phyloP scores from a whole-genome alignment of 805 yeast genomes.

The Metschnikowia corniflorae region DNA sequence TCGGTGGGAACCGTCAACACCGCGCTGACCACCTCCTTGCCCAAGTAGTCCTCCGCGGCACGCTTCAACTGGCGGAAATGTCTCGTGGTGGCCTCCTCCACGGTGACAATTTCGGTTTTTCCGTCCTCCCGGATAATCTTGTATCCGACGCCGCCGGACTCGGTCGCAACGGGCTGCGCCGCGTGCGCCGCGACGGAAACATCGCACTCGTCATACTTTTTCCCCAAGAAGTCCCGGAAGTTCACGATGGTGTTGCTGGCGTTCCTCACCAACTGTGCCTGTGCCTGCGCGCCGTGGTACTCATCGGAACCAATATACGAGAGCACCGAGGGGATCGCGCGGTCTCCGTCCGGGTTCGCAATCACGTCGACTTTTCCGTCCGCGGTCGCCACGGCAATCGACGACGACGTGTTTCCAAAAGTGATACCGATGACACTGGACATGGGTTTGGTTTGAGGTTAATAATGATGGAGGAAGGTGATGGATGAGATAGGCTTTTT shows the following conservation, averaged over 20 bases:
- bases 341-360: conserved; percentile 99
- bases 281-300: conserved; percentile 96
- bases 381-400: conserved; percentile 79
- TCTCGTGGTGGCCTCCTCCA: conserved; percentile 77
- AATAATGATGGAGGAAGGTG: neutral
- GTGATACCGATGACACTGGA: conserved; percentile 82
- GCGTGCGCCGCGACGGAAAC: conserved; percentile 56
- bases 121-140: conserved; percentile 51
- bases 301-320: conserved; percentile 93
- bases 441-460: conserved; percentile 18
- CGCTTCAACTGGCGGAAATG: conserved; percentile 76
- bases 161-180: conserved; percentile 54
- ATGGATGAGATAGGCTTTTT: neutral
- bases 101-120: conserved; percentile 52
- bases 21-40: conserved; percentile 72
- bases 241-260: conserved; percentile 80
- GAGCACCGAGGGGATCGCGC: conserved; percentile 89
- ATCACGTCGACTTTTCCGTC: conserved; percentile 96
- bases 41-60: conserved; percentile 92
- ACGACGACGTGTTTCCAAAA: conserved; percentile 93
- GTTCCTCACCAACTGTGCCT: conserved; percentile 88
- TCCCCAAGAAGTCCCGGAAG: conserved; percentile 91
- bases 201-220: conserved; percentile 65
- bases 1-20: conserved; percentile 91
- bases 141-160: conserved; percentile 67